phyloP scores from a whole-genome alignment of 306 rosid genomes.

The Purshia tridentata region DNA sequence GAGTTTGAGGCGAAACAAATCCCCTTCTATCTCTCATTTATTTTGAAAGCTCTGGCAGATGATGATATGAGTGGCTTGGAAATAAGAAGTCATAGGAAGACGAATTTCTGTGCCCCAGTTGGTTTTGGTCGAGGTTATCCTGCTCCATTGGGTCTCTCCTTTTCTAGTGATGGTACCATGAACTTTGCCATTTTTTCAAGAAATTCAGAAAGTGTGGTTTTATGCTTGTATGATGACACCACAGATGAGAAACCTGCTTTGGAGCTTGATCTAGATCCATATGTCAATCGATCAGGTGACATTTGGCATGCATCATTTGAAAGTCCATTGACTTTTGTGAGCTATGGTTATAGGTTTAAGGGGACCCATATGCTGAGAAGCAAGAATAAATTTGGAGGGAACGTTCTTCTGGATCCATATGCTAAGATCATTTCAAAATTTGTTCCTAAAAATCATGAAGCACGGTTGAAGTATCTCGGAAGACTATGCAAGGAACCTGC shows the following conservation, averaged over 20 bases:
- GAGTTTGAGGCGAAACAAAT: conserved; percentile 58
- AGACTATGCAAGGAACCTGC: conserved; percentile 53
- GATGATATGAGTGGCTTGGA: conserved; percentile 39
- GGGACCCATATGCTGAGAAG: conserved; percentile 30
- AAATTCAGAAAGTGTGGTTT: conserved; percentile 62
- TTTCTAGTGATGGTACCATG: conserved; percentile 56
- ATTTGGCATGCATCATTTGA: conserved; percentile 82
- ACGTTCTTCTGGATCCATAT: conserved; percentile 71
- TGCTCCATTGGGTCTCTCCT: conserved; percentile 67
- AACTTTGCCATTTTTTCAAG: conserved; percentile 77
- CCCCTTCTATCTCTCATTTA: conserved; percentile 81
- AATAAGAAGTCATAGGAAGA: conserved; percentile 70
- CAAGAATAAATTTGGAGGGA: conserved; percentile 25
- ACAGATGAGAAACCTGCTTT: conserved; percentile 59
- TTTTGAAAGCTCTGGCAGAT: conserved; percentile 36
- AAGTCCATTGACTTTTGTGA: conserved; percentile 48
- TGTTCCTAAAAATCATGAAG: conserved; percentile 35
- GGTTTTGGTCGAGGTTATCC: conserved; percentile 65
- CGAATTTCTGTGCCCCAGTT: conserved; percentile 72
- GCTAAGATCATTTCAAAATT: conserved; percentile 61
- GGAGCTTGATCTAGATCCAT: conserved; percentile 90
- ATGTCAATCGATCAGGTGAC: conserved; percentile 79
- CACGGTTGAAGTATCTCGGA: conserved; percentile 52
- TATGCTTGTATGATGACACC: conserved; percentile 67
- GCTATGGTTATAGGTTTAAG: conserved; percentile 71